Base-by-base conservation (phyloP, 108 stramenopile genomes). In the Thalassiosira profunda region DNA sequence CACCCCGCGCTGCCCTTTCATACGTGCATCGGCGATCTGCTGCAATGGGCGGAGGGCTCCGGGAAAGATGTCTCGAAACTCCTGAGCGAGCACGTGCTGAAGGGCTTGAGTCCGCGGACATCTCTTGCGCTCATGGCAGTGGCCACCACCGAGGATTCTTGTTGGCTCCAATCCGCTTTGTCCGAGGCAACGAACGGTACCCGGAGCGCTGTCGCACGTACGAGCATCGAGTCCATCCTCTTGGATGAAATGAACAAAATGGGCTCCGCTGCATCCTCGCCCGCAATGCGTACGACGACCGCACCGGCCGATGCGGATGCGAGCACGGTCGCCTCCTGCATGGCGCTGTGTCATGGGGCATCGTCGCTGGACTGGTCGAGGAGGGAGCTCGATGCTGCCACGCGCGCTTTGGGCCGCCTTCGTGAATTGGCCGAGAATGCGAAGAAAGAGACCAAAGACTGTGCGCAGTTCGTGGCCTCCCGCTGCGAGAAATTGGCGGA, bases 1-100 rank as follows among this genome's bases (percentile, higher is more conserved):
- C 68, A 70, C 28, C 76, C 69, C n/a, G 37, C 47, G 14, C 45
- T 51, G 12, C 52, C 60, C 45, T 63, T 70, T 36, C 63, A 70
- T 28, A 49, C 61, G 0, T 58, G 47, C 14, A 65, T 70, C 20
- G 20, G 63, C 33, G 76, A 78, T 42, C 45, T 78, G 63, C 25
- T 35, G 12, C 43, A 52, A 37, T 44, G 46, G 48, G 58, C 58
- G 28, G 34, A 34, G 18, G 61, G 33, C 0, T 18, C 46, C 17
- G 36, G 61, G 20, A 69, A 78, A 25, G 38, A 49, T 38, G 41
- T 45, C 31, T 23, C 29, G 30, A 17, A 65, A 23, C 66, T 69
- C 48, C 20, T 68, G 29, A 63, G 49, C 17, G 54, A 69, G 21
- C 26, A 63, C 14, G 20, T 78, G 5, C 54, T 41, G 46, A 55